These are phyloP conservation scores for Colletotrichum australisinense DNA, from an alignment of 2,329 filamentous ascomycete species.

Conservation along the genomic window DNA sequence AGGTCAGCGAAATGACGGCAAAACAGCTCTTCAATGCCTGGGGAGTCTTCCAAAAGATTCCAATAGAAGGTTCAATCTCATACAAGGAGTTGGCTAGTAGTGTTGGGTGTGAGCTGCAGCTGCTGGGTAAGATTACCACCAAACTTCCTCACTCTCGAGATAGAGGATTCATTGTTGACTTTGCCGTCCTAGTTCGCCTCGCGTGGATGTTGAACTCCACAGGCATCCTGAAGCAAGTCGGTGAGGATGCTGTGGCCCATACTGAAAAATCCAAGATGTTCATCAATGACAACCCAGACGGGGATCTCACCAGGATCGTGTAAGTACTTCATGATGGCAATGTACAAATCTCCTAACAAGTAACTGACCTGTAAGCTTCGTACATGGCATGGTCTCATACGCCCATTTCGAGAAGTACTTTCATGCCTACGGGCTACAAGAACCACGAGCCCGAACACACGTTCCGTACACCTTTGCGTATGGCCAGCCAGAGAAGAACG, in stretches of 20 bases:
- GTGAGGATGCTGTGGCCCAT: conserved; percentile 38
- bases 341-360: too few species aligned
- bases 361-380: background rate
- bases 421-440: conserved; percentile 42
- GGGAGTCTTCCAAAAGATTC: conserved; percentile 47
- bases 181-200: background rate
- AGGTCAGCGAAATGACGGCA: background rate
- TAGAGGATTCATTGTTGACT: conserved; percentile 28
- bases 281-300: conserved; percentile 13
- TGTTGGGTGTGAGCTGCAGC: conserved; percentile 40
- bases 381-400: conserved; percentile 1
- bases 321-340: background rate
- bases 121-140: conserved; percentile 39
- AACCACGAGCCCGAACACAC: conserved; percentile 43
- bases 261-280: conserved; percentile 37
- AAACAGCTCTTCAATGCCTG: conserved; percentile 45
- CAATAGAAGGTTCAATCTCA: conserved; percentile 40
- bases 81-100: conserved; percentile 43
- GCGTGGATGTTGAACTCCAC: conserved; percentile 35
- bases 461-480: conserved; percentile 43
- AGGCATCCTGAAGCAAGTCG: conserved; percentile 36
- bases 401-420: conserved; percentile 41
- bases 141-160: background rate
- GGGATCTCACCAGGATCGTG: conserved; percentile 27
- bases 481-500: conserved; percentile 42